Percentiles rank a stretch among this genome's conserved stretches.
phyloP scores from a whole-genome alignment of 306 rosid species.

The Malus sieversii region DNA sequence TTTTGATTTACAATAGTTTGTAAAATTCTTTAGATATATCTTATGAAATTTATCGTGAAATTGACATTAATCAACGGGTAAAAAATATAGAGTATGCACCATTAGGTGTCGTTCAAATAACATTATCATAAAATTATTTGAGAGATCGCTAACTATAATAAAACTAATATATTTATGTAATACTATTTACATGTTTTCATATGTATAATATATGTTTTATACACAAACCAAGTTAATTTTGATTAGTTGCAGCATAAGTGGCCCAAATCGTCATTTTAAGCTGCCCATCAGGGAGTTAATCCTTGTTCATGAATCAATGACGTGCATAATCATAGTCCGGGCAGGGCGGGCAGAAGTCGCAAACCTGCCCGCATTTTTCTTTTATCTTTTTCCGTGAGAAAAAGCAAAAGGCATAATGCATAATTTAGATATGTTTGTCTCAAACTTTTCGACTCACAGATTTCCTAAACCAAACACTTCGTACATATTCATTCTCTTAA shows the following conservation, averaged over 20 bases:
- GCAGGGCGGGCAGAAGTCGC: conserved; percentile 11
- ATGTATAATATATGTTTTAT: neutral
- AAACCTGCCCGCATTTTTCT: conserved; percentile 19
- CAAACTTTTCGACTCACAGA: conserved; percentile 10
- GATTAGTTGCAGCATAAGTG: neutral
- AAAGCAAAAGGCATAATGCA: conserved; percentile 36
- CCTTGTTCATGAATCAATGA: neutral
- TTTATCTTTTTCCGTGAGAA: conserved; percentile 1
- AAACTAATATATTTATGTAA: neutral
- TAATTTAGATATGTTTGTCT: conserved; percentile 4
- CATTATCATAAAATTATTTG: neutral
- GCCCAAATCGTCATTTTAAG: conserved; percentile 4
- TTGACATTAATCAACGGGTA: neutral
- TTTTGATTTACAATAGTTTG: neutral
- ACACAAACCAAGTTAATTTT: neutral
- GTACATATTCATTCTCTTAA: neutral
- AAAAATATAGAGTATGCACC: neutral
- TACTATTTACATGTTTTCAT: neutral
- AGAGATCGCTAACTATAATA: neutral
- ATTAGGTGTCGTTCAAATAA: neutral
- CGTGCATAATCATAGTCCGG: conserved; percentile 13
- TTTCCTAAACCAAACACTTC: conserved; percentile 9
- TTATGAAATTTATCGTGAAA: neutral
- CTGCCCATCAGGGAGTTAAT: neutral
- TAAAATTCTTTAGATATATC: too few relatives aligned